Evolutionary conservation across 2,329 filamentous ascomycete genomes (phyloP).

Genomic region (Sarocladium kiliense): DNA sequence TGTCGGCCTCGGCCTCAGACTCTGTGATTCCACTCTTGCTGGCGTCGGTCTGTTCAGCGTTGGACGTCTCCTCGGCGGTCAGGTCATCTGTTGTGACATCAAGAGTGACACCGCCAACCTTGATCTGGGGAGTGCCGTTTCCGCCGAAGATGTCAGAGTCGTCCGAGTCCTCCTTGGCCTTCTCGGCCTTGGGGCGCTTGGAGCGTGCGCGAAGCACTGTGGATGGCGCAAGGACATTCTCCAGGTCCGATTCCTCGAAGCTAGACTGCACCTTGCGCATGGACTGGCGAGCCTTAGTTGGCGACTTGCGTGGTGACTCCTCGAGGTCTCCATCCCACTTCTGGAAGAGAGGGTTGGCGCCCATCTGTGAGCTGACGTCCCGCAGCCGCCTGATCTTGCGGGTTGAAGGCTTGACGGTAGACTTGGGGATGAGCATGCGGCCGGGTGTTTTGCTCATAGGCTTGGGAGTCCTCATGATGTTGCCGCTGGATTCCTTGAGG

Average conservation of each 20-base stretch:
- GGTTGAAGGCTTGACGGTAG: conserved; percentile 17
- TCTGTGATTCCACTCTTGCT: background rate
- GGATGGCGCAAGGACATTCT: conserved; percentile 1
- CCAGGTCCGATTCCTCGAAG: conserved; percentile 10
- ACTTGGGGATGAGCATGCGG: conserved; percentile 17
- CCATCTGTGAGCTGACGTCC: conserved; percentile 14
- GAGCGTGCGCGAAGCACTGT: background rate
- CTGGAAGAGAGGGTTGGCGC: conserved; percentile 25
- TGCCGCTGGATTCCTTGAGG: conserved; percentile 14
- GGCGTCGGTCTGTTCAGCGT: background rate
- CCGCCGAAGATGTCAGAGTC: conserved; percentile 7
- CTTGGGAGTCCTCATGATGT: conserved; percentile 13
- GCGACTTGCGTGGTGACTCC: conserved; percentile 13
- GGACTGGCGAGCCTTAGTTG: conserved; percentile 4
- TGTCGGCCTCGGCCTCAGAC: background rate
- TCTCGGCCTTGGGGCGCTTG: background rate
- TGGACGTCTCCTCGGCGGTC: background rate
- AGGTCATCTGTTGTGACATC: background rate
- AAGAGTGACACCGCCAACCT: conserved; percentile 6
- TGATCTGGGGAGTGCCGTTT: conserved; percentile 7
- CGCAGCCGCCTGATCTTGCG: conserved; percentile 27
- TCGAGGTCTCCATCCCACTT: conserved; percentile 21
- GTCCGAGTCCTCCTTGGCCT: background rate
- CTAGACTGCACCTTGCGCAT: conserved; percentile 4
- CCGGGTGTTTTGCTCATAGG: conserved; percentile 13